Percentiles rank a stretch among this genome's conserved stretches.
phyloP scores from a whole-genome alignment of 352 stramenopile genomes.

The Pythium coloratum region DNA sequence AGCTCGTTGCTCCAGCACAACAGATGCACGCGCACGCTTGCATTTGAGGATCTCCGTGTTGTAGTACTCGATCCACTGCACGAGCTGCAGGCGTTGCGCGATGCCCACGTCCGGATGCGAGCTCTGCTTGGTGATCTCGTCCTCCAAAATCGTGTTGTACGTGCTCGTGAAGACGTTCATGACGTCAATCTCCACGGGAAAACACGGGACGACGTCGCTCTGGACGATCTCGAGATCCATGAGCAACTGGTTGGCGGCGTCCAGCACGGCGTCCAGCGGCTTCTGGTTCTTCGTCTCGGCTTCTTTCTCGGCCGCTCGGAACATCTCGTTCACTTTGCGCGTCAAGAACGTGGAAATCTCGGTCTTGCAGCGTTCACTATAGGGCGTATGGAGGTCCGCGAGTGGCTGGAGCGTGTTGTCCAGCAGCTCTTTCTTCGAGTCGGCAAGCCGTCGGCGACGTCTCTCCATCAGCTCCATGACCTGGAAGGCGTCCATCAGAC shows the following conservation, averaged over 20 bases:
- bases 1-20: slow-evolving; percentile 61
- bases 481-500: slow-evolving; percentile 67
- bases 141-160: slow-evolving; percentile 77
- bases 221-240: slow-evolving; percentile 82
- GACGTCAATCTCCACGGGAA: slow-evolving; percentile 76
- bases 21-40: slow-evolving; percentile 67
- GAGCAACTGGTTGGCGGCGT: slow-evolving; percentile 70
- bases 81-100: slow-evolving; percentile 71
- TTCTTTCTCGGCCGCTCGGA: slow-evolving; percentile 55
- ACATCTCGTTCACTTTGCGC: slow-evolving; percentile 60
- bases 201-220: slow-evolving; percentile 66
- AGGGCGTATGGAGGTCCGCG: slow-evolving; percentile 45
- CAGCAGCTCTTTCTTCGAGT: slow-evolving; percentile 67
- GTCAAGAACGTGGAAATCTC: slow-evolving; percentile 62
- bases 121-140: slow-evolving; percentile 64
- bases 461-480: slow-evolving; percentile 78
- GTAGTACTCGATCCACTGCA: slow-evolving; percentile 90
- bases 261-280: slow-evolving; percentile 57
- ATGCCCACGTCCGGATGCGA: slow-evolving; percentile 62
- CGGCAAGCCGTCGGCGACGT: slow-evolving; percentile 46
- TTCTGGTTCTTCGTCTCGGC: slow-evolving; percentile 51
- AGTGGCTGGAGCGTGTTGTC: slow-evolving; percentile 60
- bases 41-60: slow-evolving; percentile 87
- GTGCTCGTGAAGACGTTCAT: slow-evolving; percentile 74
- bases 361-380: slow-evolving; percentile 54